These are phyloP conservation scores for Leccinellum luteum DNA, from an alignment of 768 basidiomycete genomes.

Conservation along the genomic window DNA sequence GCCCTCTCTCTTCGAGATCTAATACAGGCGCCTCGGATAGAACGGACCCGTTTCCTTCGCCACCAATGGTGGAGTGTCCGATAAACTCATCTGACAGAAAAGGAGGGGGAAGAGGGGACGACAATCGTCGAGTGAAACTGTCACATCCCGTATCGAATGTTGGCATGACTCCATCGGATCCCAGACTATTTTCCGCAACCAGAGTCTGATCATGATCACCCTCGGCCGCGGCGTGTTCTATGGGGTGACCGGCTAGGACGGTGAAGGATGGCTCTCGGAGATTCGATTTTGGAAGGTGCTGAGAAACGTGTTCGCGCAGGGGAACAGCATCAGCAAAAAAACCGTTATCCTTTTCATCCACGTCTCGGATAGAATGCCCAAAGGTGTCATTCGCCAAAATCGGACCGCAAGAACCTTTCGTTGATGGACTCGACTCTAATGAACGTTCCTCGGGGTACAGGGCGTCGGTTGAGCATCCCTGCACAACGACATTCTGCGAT, in stretches of 20 bases:
- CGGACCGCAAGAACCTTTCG: neutral
- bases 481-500: neutral
- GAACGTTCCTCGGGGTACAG: neutral
- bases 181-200: neutral
- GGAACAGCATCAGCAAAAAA: neutral
- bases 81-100: slow-evolving; percentile 5
- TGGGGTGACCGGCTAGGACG: neutral
- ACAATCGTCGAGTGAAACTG: slow-evolving; percentile 10
- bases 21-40: neutral
- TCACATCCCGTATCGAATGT: neutral
- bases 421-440: neutral
- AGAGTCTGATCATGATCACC: neutral
- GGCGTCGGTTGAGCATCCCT: neutral
- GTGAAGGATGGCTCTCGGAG: neutral
- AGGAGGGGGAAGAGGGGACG: slow-evolving; percentile 22
- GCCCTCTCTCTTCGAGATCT: neutral
- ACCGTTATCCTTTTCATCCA: neutral
- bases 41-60: neutral
- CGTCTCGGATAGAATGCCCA: neutral
- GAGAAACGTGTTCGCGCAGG: neutral
- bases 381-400: neutral
- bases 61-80: neutral
- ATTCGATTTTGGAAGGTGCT: neutral
- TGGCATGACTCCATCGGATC: neutral
- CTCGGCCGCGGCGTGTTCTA: neutral